These are phyloP conservation scores for Coemansia sp. DNA, from an alignment of 192 early-diverging fungal genomes.

Conservation along the genomic window DNA sequence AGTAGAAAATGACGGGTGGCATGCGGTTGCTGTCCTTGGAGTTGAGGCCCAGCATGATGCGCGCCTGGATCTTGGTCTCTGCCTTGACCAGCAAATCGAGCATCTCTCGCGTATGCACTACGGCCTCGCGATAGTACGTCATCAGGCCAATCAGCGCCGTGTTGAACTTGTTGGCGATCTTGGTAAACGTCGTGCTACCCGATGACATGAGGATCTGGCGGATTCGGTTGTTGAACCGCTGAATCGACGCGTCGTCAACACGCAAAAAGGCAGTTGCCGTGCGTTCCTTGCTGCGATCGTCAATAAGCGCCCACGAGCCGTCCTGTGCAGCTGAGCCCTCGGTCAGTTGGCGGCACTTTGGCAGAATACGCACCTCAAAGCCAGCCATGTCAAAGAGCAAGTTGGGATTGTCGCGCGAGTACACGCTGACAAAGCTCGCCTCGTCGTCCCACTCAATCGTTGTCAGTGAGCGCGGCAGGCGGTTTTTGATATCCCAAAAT, in stretches of 20 bases:
- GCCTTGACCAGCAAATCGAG: constrained; percentile 96
- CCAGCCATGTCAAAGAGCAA: constrained; percentile 89
- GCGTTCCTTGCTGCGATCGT: constrained; percentile 96
- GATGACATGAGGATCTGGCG: constrained; percentile 98
- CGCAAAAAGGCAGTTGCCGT: constrained; percentile 97
- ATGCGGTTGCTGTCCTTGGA: constrained; percentile 98
- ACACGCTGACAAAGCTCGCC: constrained; percentile 89
- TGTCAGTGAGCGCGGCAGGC: constrained; percentile 94
- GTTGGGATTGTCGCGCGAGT: constrained; percentile 98
- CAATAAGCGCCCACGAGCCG: constrained; percentile 92
- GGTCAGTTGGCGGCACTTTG: constrained; percentile 85
- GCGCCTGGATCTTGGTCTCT: constrained; percentile 98
- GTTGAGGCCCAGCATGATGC: constrained; percentile 99
- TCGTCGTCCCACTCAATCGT: constrained; percentile 97
- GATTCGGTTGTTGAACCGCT: constrained; percentile 94
- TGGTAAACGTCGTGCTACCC: constrained; percentile 96
- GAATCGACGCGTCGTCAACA: constrained; percentile 93
- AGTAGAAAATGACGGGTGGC: constrained; percentile 91
- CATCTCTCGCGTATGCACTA: constrained; percentile 95
- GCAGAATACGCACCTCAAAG: constrained; percentile 96
- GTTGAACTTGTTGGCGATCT: constrained; percentile 98
- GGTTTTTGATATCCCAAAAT: constrained; percentile 99
- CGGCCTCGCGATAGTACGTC: constrained; percentile 98
- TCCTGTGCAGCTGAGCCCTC: constrained; percentile 62
- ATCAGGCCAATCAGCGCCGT: constrained; percentile 93